These are phyloP conservation scores for Candida ponderosae DNA, from an alignment of 805 yeast species.

Conservation along the genomic window DNA sequence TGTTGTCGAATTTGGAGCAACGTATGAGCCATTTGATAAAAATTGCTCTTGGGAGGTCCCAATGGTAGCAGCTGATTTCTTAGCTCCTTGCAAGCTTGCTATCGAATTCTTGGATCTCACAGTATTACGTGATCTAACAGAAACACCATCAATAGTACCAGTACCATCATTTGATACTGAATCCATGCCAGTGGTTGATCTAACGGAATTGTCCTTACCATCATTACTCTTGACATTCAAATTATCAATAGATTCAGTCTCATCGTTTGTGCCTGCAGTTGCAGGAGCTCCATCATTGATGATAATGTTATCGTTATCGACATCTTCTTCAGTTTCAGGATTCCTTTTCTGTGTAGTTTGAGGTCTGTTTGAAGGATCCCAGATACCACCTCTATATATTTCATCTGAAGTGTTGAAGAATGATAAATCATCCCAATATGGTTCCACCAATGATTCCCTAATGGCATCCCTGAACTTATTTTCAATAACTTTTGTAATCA, in stretches of 20 bases:
- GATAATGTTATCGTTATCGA: not conserved
- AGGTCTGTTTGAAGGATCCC: conserved; percentile 46
- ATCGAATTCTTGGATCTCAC: conserved; percentile 1
- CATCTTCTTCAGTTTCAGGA: conserved; percentile 4
- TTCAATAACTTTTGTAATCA: conserved; percentile 75
- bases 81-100: conserved; percentile 3
- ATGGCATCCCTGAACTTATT: conserved; percentile 73
- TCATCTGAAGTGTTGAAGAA: conserved; percentile 60
- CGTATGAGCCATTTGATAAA: conserved; percentile 20
- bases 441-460: conserved; percentile 72
- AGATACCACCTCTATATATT: conserved; percentile 85
- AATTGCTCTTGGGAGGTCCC: conserved; percentile 20
- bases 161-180: not conserved
- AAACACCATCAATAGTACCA: conserved; percentile 6
- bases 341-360: not conserved
- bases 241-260: conserved; percentile 4
- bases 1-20: conserved; percentile 5
- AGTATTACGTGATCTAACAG: conserved; percentile 8
- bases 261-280: not conserved
- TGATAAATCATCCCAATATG: conserved; percentile 82
- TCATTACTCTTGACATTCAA: conserved; percentile 4
- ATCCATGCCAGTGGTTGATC: conserved; percentile 2
- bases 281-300: not conserved
- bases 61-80: conserved; percentile 15
- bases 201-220: conserved; percentile 1